phyloP scores from a whole-genome alignment of 2,329 filamentous ascomycete species.

The Tolypocladium pustulatum region DNA sequence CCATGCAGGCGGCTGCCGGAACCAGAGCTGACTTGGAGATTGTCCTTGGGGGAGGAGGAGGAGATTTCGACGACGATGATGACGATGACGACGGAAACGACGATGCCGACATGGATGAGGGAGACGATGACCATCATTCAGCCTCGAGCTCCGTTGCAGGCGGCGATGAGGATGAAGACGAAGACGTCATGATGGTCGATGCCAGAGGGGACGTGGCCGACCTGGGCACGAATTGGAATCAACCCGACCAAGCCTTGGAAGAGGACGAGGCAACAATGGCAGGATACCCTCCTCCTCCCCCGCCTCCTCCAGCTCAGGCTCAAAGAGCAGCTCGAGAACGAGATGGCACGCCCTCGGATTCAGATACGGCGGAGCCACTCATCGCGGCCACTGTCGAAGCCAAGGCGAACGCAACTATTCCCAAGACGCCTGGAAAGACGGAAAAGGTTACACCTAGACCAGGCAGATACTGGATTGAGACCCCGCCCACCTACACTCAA shows the following conservation, averaged over 20 bases:
- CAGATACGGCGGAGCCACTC: slow-evolving; percentile 55
- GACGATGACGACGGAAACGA: slow-evolving; percentile 44
- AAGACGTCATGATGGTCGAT: slow-evolving; percentile 50
- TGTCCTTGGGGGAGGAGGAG: slow-evolving; percentile 17
- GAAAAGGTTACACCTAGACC: slow-evolving; percentile 45
- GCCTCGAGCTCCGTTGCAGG: slow-evolving; percentile 20
- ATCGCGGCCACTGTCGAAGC: slow-evolving; percentile 51
- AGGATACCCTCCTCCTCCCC: slow-evolving; percentile 56
- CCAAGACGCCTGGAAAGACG: slow-evolving; percentile 63
- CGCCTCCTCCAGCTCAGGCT: slow-evolving; percentile 48
- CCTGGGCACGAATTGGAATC: slow-evolving; percentile 39
- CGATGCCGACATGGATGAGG: slow-evolving; percentile 32
- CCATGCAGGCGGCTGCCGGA: slow-evolving; percentile 22
- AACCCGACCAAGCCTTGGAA: slow-evolving; percentile 57
- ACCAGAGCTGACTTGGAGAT: slow-evolving; percentile 16
- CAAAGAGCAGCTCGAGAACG: slow-evolving; percentile 37
- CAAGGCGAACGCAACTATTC: slow-evolving; percentile 62
- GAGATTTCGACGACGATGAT: slow-evolving; percentile 20
- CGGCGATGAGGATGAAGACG: slow-evolving; percentile 38
- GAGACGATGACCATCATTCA: slow-evolving; percentile 24
- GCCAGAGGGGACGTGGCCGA: slow-evolving; percentile 34
- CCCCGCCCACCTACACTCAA: slow-evolving; percentile 58
- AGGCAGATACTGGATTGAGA: slow-evolving; percentile 78
- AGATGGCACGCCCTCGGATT: slow-evolving; percentile 60
- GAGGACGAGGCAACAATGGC: slow-evolving; percentile 69